phyloP scores from a whole-genome alignment of 768 basidiomycete species.

The Amanita pallidorosea region DNA sequence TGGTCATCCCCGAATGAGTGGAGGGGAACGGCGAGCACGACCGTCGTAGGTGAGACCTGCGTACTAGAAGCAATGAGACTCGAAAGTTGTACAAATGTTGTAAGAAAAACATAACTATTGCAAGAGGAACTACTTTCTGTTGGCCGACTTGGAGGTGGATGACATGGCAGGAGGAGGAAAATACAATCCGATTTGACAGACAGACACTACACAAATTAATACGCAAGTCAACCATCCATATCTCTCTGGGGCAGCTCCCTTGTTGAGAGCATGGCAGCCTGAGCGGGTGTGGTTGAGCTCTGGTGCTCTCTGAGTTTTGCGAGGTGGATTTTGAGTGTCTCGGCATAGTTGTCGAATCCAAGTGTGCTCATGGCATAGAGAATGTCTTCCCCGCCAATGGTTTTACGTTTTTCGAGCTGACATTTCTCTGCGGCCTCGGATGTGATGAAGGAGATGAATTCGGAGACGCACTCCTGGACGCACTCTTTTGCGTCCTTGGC shows the following conservation, averaged over 20 bases:
- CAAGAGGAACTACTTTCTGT: no score
- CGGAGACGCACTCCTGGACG: slow-evolving; percentile 96
- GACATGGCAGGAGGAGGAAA: not conserved
- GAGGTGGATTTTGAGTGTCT: slow-evolving; percentile 86
- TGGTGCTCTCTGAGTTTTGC: slow-evolving; percentile 68
- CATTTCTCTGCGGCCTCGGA: slow-evolving; percentile 95
- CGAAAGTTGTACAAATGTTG: no score
- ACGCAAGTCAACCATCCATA: slow-evolving; percentile 2
- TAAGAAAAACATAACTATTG: no score
- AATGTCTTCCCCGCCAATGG: slow-evolving; percentile 96
- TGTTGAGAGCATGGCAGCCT: not conserved
- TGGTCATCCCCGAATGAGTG: no score
- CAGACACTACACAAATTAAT: not conserved
- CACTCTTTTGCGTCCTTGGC: slow-evolving; percentile 98
- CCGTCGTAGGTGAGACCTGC: no score
- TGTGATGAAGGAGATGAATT: slow-evolving; percentile 98
- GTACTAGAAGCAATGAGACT: no score
- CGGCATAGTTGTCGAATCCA: slow-evolving; percentile 92
- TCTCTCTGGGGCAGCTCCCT: slow-evolving; percentile 5
- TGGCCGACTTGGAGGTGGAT: no score
- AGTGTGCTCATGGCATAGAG: slow-evolving; percentile 87
- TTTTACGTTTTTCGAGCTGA: slow-evolving; percentile 91
- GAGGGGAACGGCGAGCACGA: no score
- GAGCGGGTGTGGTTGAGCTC: not conserved
- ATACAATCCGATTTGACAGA: not conserved